Percentiles rank a stretch among this genome's conserved stretches.
Conservation (phyloP, 1,284 basidiomycete species). For the Apiotrichum mycotoxinovorans region DNA sequence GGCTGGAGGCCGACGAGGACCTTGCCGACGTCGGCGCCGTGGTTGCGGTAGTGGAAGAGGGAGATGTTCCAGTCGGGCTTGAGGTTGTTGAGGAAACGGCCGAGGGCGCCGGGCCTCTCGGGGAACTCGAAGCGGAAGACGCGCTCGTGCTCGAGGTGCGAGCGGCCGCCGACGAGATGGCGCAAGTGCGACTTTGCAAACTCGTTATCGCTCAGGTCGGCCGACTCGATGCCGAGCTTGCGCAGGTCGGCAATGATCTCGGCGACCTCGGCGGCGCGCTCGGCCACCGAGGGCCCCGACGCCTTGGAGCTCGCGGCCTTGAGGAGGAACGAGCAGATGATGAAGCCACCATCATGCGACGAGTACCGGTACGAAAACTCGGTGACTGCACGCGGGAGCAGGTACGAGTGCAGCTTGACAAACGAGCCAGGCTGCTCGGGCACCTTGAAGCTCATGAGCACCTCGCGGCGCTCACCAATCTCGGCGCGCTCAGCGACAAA, state of each 20-base stretch:
- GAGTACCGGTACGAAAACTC: conserved; percentile 91
- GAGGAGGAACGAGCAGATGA: conserved; percentile 81
- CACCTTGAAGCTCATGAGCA: conserved; percentile 84
- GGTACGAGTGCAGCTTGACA: conserved; percentile 75
- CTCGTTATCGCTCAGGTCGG: conserved; percentile 92
- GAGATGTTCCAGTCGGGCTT: conserved; percentile 90
- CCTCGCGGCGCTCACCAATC: conserved; percentile 91
- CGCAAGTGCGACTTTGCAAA: conserved; percentile 90
- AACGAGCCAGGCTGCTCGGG: conserved; percentile 94
- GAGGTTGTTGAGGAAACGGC: conserved; percentile 80
- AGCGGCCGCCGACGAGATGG: conserved; percentile 88
- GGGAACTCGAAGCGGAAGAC: conserved; percentile 97
- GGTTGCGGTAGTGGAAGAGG: conserved; percentile 95
- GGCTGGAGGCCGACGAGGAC: conserved; percentile 93
- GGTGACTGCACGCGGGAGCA: conserved; percentile 89
- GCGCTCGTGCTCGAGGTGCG: conserved; percentile 74
- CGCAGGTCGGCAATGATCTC: conserved; percentile 63
- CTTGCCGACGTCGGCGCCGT: conserved; percentile 89
- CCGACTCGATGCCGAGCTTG: conserved; percentile 69
- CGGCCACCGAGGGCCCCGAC: conserved; percentile 46
- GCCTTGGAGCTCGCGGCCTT: conserved; percentile 53
- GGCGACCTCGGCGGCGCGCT: conserved; percentile 65
- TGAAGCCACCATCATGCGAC: conserved; percentile 64
- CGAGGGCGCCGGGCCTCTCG: conserved; percentile 85
- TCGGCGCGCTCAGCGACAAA: conserved; percentile 98